Evolutionary conservation across 106 monocot species (phyloP).

Genomic region (Dioscorea alata): DNA sequence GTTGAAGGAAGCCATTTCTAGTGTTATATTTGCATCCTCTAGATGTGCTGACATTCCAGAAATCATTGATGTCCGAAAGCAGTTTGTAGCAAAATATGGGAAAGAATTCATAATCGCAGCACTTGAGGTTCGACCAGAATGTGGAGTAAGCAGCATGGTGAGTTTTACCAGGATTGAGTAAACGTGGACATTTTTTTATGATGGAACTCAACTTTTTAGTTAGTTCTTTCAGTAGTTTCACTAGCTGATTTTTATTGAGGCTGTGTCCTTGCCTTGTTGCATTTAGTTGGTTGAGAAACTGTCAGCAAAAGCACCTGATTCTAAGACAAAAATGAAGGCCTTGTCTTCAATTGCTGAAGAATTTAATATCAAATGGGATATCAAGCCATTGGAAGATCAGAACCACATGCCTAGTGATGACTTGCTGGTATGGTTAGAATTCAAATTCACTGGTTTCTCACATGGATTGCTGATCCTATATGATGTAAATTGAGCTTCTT

Average conservation of each 20-base stretch:
- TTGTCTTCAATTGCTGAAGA: constrained; percentile 67
- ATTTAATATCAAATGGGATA: constrained; percentile 74
- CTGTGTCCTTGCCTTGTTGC: no score
- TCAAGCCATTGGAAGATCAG: constrained; percentile 61
- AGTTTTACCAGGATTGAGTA: not conserved
- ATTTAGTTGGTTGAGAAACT: constrained; percentile 80
- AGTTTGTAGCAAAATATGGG: constrained; percentile 77
- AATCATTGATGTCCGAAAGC: constrained; percentile 66
- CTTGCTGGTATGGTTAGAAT: constrained; percentile 32
- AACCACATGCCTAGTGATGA: constrained; percentile 42
- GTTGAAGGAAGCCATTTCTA: constrained; percentile 80
- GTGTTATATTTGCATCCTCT: constrained; percentile 85
- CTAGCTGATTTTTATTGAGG: not conserved
- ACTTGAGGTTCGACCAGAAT: constrained; percentile 80
- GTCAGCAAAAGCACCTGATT: constrained; percentile 68
- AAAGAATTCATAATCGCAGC: constrained; percentile 77
- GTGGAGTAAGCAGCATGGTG: constrained; percentile 76
- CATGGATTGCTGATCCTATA: constrained; percentile 5
- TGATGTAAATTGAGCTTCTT: no score
- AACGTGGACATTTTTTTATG: no score
- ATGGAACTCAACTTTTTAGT: no score
- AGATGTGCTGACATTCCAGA: constrained; percentile 91
- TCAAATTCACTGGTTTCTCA: not conserved
- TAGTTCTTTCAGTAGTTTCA: not conserved
- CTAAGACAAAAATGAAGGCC: constrained; percentile 57